These are phyloP conservation scores for Echria macrotheca DNA, from an alignment of 495 filamentous ascomycete species.

Conservation along the genomic window DNA sequence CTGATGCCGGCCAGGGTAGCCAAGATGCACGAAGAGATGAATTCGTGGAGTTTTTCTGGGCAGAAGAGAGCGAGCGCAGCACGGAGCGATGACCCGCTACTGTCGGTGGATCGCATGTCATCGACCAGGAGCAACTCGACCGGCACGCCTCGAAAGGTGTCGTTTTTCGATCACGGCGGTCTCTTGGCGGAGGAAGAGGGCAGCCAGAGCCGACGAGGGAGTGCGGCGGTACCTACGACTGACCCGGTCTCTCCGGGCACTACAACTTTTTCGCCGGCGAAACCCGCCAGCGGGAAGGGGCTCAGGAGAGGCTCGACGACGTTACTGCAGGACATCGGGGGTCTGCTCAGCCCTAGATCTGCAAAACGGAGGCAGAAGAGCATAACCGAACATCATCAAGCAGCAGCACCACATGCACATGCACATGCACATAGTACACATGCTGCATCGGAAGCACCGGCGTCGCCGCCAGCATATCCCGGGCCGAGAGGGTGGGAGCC, in stretches of 20 bases:
- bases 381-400: constrained; percentile 27
- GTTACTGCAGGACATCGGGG: constrained; percentile 55
- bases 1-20: constrained; percentile 31
- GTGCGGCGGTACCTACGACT: constrained; percentile 19
- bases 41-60: constrained; percentile 36
- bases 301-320: constrained; percentile 45
- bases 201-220: constrained; percentile 28
- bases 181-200: constrained; percentile 45
- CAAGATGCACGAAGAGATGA: constrained; percentile 25
- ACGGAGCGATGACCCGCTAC: constrained; percentile 31
- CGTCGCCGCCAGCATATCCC: constrained; percentile 14
- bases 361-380: constrained; percentile 17
- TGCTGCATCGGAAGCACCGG: constrained; percentile 9
- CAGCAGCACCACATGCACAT: too few relatives aligned
- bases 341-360: constrained; percentile 37
- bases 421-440: constrained; percentile 31
- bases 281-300: constrained; percentile 31
- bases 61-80: constrained; percentile 19
- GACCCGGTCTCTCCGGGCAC: constrained; percentile 8
- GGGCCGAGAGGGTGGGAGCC: neutral
- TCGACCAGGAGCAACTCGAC: constrained; percentile 31
- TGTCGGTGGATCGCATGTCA: constrained; percentile 16
- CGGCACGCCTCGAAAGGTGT: constrained; percentile 45
- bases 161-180: constrained; percentile 69
- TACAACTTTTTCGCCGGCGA: constrained; percentile 24